Percentiles rank a stretch among this genome's conserved stretches.
Conservation (phyloP, 2,329 filamentous ascomycete species). For the Thielaviopsis populi region DNA sequence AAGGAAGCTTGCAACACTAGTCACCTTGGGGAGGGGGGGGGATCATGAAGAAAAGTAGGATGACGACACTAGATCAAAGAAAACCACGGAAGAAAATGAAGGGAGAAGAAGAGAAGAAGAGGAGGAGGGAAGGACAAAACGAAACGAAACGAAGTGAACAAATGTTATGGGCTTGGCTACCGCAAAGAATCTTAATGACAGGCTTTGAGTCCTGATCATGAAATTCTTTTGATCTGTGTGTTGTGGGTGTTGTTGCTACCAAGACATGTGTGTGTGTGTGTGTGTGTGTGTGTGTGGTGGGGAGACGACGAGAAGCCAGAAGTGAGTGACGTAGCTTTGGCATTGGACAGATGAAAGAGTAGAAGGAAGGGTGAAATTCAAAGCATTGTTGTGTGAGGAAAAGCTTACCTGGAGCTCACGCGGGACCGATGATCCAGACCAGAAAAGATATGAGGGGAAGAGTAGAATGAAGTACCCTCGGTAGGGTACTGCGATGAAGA, state of each 20-base stretch:
- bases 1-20: slow-evolving; percentile 6
- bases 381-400: slow-evolving; percentile 19
- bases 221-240: not conserved
- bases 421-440: slow-evolving; percentile 39
- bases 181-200: not conserved
- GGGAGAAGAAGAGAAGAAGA: not conserved
- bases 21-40: slow-evolving; percentile 1
- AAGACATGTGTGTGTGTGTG: not conserved
- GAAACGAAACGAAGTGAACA: not conserved
- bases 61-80: slow-evolving; percentile 7
- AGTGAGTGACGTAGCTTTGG: not conserved
- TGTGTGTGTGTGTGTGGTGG: not conserved
- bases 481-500: slow-evolving; percentile 34
- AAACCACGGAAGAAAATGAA: not conserved
- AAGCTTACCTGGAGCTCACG: slow-evolving; percentile 36
- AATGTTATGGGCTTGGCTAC: not conserved
- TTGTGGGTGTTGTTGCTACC: not conserved
- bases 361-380: not conserved
- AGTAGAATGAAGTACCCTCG: slow-evolving; percentile 36
- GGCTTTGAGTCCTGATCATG: not conserved
- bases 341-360: not conserved
- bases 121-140: not conserved
- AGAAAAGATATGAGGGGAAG: slow-evolving; percentile 32
- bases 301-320: not conserved
- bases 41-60: slow-evolving; percentile 11